Conservation (phyloP, 441 rosid genomes). For the Gossypium schwendimanii region DNA sequence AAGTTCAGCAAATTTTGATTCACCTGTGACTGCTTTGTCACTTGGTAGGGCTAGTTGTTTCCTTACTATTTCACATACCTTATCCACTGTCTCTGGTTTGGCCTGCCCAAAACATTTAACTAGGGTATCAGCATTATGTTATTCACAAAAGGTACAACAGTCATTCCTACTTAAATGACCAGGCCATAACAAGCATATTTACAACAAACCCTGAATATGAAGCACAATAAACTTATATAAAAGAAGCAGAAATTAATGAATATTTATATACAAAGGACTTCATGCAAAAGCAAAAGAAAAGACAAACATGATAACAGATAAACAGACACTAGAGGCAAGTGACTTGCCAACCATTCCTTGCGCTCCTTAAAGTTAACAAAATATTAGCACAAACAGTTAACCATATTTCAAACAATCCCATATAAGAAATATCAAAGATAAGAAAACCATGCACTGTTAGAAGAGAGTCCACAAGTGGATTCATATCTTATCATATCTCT, state of each 20-base stretch:
- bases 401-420: background rate
- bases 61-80: constrained; percentile 68
- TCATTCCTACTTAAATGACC: background rate
- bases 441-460: background rate
- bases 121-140: background rate
- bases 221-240: background rate
- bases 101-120: constrained; percentile 40
- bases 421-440: too few relatives aligned
- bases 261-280: background rate
- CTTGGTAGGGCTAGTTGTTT: constrained; percentile 57
- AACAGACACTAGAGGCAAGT: background rate
- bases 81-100: constrained; percentile 62
- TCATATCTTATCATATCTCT: background rate
- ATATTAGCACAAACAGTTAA: background rate
- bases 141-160: background rate
- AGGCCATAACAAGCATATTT: background rate
- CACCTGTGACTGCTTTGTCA: constrained; percentile 39
- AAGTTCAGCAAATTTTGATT: constrained; percentile 55
- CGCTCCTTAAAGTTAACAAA: background rate
- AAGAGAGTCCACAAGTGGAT: background rate
- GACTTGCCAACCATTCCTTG: background rate
- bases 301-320: background rate
- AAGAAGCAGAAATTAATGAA: background rate
- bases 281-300: background rate
- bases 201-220: background rate